Evolutionary conservation across 163 green algal genomes (phyloP), one percentile per base, ranked within the genome.

Genomic region (Chlorella variabilis): DNA sequence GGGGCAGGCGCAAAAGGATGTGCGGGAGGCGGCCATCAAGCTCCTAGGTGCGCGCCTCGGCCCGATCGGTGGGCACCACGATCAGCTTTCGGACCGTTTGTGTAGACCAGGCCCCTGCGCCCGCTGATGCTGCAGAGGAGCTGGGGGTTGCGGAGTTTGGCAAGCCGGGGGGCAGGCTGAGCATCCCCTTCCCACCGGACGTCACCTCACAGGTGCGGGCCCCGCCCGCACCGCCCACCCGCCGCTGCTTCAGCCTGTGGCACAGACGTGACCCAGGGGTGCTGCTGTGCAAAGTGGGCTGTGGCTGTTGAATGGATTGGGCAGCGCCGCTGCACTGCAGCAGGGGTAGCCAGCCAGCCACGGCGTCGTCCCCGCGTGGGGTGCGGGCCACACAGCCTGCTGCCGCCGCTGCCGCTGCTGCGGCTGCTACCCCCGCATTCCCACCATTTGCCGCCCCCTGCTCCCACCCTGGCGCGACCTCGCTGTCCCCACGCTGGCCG

Each of bases 171-270:
- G 75, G 66, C 29, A 18, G 62, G 45, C 56, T 83, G 65, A 67
- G 36, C 54, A 33, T 85, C 25, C 82, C 82, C 1, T 87, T 87
- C 67, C 49, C 77, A 2, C 36, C 45, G 17, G 70, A 81, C 29
- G 71, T 87, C 42, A 83, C 76, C 21, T 42, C 69, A 21, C 69
- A 83, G 77, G 77, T 77, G 49, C 2, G 45, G 4, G 8, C 65
- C 9, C 34, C 38, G 20, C 13, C 36, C n/a, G n/a, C n/a, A n/a
- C n/a, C n/a, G n/a, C n/a, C n/a, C n/a, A n/a, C n/a, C 6, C 23
- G 8, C 18, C 23, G 54, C 23, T n/a, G 54, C 54, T 63, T 29
- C 23, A 33, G 5, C 9, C 18, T 11, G 23, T 6, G 11, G 27
- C 15, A 20, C 38, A 62, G 41, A 25, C 38, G 62, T 34, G 20